Conservation (phyloP, 192 early-diverging fungal species). For the Coemansia sp. region DNA sequence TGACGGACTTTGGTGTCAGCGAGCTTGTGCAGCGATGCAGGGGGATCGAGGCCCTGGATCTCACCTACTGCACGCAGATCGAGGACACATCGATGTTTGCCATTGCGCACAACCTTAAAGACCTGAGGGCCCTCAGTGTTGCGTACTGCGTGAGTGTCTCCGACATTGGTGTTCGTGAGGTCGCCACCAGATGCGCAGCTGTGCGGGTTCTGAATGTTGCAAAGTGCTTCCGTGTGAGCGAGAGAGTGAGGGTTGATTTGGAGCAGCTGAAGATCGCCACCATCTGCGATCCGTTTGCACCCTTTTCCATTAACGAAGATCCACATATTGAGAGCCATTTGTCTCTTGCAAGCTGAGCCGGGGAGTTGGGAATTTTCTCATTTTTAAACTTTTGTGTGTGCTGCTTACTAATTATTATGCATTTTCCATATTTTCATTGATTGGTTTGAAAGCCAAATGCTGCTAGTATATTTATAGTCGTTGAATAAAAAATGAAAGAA, state of each 20-base stretch:
- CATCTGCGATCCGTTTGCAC: conserved; percentile 29
- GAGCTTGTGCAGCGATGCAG: conserved; percentile 59
- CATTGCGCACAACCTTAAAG: conserved; percentile 40
- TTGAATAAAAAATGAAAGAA: neutral
- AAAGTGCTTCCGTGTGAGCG: conserved; percentile 49
- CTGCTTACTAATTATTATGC: neutral
- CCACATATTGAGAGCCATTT: neutral
- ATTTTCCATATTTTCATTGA: neutral
- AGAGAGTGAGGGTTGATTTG: conserved; percentile 15
- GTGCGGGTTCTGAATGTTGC: conserved; percentile 54
- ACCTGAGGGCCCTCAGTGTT: conserved; percentile 49
- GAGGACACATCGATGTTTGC: conserved; percentile 57
- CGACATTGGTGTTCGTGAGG: conserved; percentile 52
- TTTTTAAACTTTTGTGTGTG: no score
- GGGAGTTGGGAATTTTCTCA: neutral
- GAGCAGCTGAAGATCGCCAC: conserved; percentile 15
- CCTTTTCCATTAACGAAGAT: conserved; percentile 36
- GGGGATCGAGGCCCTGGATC: conserved; percentile 54
- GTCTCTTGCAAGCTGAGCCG: neutral
- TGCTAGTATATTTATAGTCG: neutral
- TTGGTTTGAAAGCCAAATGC: no score
- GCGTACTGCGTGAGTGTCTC: conserved; percentile 58
- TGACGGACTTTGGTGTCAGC: conserved; percentile 58
- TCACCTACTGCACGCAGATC: conserved; percentile 59
- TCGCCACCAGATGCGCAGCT: conserved; percentile 23